phyloP scores from a whole-genome alignment of 768 basidiomycete genomes.

The Mycena floridula region DNA sequence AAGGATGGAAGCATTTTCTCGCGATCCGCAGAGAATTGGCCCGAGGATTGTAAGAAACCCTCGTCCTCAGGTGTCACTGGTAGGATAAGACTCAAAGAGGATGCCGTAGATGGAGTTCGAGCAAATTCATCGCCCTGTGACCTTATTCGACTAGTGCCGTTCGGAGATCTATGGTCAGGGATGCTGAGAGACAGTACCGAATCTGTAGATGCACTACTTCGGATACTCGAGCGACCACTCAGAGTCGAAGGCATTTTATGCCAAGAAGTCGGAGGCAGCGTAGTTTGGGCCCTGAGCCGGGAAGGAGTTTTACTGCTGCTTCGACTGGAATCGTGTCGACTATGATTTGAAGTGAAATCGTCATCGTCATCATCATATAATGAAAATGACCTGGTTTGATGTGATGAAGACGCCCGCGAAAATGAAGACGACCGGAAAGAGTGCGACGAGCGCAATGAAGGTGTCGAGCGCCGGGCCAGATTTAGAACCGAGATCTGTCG shows the following conservation, averaged over 20 bases:
- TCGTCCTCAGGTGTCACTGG: slow-evolving; percentile 29
- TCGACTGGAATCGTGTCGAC: neutral
- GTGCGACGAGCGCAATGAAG: slow-evolving; percentile 27
- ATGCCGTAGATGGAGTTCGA: slow-evolving; percentile 22
- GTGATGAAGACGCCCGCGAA: slow-evolving; percentile 2
- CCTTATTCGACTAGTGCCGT: neutral
- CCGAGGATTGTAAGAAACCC: neutral
- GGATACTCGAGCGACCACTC: slow-evolving; percentile 16
- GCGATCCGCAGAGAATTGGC: slow-evolving; percentile 9
- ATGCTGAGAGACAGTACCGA: slow-evolving; percentile 19
- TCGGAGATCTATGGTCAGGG: slow-evolving; percentile 6
- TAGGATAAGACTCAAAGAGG: slow-evolving; percentile 27
- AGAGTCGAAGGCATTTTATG: slow-evolving; percentile 8
- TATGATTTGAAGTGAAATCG: slow-evolving; percentile 5
- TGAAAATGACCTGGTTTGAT: neutral
- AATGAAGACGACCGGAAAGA: slow-evolving; percentile 2
- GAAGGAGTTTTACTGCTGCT: neutral
- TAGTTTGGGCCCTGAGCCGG: neutral
- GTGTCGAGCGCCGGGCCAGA: slow-evolving; percentile 39
- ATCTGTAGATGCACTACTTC: slow-evolving; percentile 22
- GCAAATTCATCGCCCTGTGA: slow-evolving; percentile 8
- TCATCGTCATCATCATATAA: slow-evolving; percentile 9
- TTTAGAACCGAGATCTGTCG: slow-evolving; percentile 54
- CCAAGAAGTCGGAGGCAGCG: slow-evolving; percentile 21
- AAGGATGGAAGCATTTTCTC: slow-evolving; percentile 27